phyloP scores from a whole-genome alignment of 1,284 basidiomycete genomes.

The Peniophora sp. region DNA sequence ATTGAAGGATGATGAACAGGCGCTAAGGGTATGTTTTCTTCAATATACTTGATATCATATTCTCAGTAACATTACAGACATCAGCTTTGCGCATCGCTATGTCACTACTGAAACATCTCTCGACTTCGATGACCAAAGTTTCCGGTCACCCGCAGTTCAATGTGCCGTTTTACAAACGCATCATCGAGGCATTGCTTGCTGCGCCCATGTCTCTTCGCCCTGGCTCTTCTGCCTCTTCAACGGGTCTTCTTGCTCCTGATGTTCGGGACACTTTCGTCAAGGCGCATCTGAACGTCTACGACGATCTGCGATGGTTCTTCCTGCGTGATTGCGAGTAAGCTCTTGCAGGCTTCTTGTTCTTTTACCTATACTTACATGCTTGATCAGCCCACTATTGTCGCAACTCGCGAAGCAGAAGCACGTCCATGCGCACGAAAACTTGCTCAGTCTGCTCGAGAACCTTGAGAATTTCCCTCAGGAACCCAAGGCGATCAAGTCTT shows the following conservation, averaged over 20 bases:
- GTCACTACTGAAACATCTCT: conserved; percentile 74
- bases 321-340: conserved; percentile 80
- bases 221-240: conserved; percentile 11
- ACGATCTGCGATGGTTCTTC: conserved; percentile 93
- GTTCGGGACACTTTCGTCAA: conserved; percentile 59
- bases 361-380: conserved; percentile 3
- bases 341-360: conserved; percentile 19
- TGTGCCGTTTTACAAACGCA: conserved; percentile 57
- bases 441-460: conserved; percentile 71
- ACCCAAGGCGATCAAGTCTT: conserved; percentile 70
- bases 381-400: conserved; percentile 14
- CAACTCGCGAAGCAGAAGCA: conserved; percentile 23
- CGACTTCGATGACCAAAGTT: conserved; percentile 39
- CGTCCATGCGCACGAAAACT: conserved; percentile 47
- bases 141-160: conserved; percentile 55
- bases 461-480: conserved; percentile 80
- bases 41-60: background rate
- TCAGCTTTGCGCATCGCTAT: conserved; percentile 77
- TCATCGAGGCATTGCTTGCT: conserved; percentile 52
- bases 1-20: conserved; percentile 65
- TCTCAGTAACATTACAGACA: conserved; percentile 34
- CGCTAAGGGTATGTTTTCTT: conserved; percentile 40
- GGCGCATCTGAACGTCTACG: conserved; percentile 72
- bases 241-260: conserved; percentile 38
- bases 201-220: conserved; percentile 48